These are phyloP conservation scores for Umbellularia californica DNA, from an alignment of 164 flowering plant species.

Conservation along the genomic window DNA sequence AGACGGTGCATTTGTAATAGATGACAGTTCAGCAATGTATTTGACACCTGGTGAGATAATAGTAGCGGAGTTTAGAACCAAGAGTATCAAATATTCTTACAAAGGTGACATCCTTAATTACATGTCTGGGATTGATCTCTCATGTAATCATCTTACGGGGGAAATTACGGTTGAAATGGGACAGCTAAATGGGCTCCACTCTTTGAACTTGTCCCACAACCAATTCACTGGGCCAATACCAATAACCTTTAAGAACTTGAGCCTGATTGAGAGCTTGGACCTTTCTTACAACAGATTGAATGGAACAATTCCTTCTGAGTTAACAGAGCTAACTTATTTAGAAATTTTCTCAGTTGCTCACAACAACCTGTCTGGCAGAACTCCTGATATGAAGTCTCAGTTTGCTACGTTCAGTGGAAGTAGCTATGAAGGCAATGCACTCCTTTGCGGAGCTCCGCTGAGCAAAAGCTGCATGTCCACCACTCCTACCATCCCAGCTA, in stretches of 20 bases:
- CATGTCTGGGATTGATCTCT: slow-evolving; percentile 25
- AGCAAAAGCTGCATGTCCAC: neutral
- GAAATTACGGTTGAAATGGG: slow-evolving; percentile 21
- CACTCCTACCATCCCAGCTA: neutral
- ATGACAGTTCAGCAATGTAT: too few relatives aligned
- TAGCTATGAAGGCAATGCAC: slow-evolving; percentile 19
- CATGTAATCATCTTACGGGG: slow-evolving; percentile 17
- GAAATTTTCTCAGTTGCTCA: slow-evolving; percentile 18
- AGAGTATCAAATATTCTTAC: slow-evolving; percentile 12
- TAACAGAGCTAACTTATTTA: slow-evolving; percentile 3
- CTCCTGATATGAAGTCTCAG: slow-evolving; percentile 7
- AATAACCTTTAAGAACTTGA: slow-evolving; percentile 6
- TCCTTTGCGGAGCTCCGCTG: slow-evolving; percentile 9
- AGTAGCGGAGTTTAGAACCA: slow-evolving; percentile 15
- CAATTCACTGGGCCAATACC: slow-evolving; percentile 13
- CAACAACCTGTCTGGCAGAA: slow-evolving; percentile 21
- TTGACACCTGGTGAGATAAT: neutral
- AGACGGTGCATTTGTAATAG: neutral
- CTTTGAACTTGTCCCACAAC: slow-evolving; percentile 22
- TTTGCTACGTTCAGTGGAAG: slow-evolving; percentile 16
- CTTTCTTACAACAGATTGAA: slow-evolving; percentile 14
- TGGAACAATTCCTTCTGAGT: slow-evolving; percentile 20
- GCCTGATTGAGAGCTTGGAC: slow-evolving; percentile 15
- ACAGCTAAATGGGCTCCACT: neutral
- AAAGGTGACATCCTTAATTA: neutral